Conservation (phyloP, 768 basidiomycete species). For the Amanita fuliginea region DNA sequence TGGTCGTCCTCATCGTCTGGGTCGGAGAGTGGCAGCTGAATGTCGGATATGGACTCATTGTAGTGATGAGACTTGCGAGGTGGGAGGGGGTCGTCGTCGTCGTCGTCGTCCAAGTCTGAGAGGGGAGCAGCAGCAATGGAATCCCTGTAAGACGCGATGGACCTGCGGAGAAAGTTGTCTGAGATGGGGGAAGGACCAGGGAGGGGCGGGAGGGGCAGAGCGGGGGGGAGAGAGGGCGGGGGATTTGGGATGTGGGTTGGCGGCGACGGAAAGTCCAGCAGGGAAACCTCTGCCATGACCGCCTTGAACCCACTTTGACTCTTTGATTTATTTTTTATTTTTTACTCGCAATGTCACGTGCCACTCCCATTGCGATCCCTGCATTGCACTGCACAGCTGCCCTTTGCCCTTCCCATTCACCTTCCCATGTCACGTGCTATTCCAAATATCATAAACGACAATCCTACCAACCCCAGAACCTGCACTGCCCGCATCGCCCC, state of each 20-base stretch:
- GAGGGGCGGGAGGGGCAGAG: constrained; percentile 41
- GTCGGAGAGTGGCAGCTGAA: constrained; percentile 23
- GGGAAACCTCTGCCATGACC: constrained; percentile 6
- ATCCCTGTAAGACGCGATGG: constrained; percentile 9
- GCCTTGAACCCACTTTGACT: neutral
- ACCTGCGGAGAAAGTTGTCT: constrained; percentile 24
- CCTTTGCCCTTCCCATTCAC: too few species aligned
- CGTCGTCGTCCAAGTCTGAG: constrained; percentile 16
- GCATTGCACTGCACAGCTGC: too few species aligned
- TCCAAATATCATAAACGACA: constrained; percentile 14
- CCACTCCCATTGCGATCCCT: too few species aligned
- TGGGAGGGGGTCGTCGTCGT: neutral
- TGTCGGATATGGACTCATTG: constrained; percentile 26
- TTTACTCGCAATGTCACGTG: neutral
- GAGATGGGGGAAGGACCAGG: constrained; percentile 53
- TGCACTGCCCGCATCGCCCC: constrained; percentile 18
- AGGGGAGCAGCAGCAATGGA: constrained; percentile 7
- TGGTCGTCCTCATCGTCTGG: constrained; percentile 14
- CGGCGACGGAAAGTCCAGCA: constrained; percentile 31
- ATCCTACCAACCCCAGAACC: constrained; percentile 13
- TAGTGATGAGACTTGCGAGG: constrained; percentile 11
- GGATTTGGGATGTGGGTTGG: constrained; percentile 27
- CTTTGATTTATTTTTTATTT: neutral
- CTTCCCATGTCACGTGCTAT: constrained; percentile 1
- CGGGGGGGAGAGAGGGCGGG: constrained; percentile 21